Evolutionary conservation across 2,329 filamentous ascomycete genomes (phyloP), one percentile per base, ranked within the genome.

Genomic region (Fragosphaeria purpurea): DNA sequence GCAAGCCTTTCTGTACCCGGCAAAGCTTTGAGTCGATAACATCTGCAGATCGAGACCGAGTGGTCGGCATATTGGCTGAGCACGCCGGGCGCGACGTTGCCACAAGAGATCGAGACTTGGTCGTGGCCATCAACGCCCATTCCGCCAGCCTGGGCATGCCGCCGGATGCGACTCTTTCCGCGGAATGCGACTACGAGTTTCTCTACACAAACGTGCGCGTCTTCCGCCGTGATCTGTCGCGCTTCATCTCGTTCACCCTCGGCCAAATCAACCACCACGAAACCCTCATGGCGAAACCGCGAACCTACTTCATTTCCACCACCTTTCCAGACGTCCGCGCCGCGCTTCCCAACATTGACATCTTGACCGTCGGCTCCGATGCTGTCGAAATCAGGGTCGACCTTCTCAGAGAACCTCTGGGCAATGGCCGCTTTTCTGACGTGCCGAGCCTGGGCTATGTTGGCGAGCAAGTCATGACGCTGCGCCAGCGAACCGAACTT

Each of bases 321-420:
- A 94, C 88, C 0, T 94, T 94, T 57, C 85, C 88, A 0, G 87
- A 95, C 62, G 85, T 95, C 7, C 83, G 84, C 54, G 83, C 86
- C 4, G 88, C 88, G 7, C 71, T 94, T 44, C 85, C 87, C 1
- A 93, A 94, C 61, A 75, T 95, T 53, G 87, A 93, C 64, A 93
- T 94, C 48, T 69, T 94, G 43, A 93, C 88, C 0, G 88, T 94
- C 4, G 88, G 88, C 39, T 84, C 87, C 12, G 88, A 95, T 66
- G 86, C 86, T 0, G 84, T 94, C 41, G 88, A 95, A 64, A 78
- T 94, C 48, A 80, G 88, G 30, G 88, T 93, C 8, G 88, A 95
- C 64, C 70, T 95, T 33, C 71, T 94, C 13, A 80, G 84, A 60
- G 88, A 93, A 59, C 81, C 85, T 5, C 68, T 82, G 7, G 67